Conservation (phyloP, 306 rosid species). For the Dryas drummondii region DNA sequence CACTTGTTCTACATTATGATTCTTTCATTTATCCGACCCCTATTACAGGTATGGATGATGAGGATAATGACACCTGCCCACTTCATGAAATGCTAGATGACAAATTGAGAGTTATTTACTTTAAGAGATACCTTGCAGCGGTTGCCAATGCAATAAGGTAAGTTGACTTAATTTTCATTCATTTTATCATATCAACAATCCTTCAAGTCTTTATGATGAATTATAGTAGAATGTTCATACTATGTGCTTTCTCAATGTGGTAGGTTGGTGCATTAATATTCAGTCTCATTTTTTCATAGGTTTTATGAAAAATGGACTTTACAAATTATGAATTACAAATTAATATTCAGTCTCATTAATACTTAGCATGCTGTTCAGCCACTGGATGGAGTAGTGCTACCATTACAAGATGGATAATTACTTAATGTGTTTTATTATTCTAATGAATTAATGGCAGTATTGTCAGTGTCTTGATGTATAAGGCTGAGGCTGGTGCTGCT, state of each 20-base stretch:
- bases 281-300: neutral
- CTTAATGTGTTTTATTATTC: neutral
- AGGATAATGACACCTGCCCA: constrained; percentile 52
- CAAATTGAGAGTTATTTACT: constrained; percentile 72
- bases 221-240: neutral
- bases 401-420: neutral
- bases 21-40: neutral
- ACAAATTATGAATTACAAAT: neutral
- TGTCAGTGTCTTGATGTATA: neutral
- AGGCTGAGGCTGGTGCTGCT: neutral
- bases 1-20: neutral
- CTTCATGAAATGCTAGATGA: constrained; percentile 80
- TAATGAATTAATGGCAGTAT: neutral
- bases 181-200: neutral
- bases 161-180: constrained; percentile 25
- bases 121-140: constrained; percentile 59
- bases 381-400: neutral
- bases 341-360: neutral
- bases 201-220: neutral
- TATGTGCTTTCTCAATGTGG: neutral
- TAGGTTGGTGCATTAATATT: neutral
- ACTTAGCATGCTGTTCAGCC: neutral
- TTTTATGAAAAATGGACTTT: neutral
- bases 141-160: constrained; percentile 81
- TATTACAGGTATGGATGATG: constrained; percentile 87